A percentile compares a stretch with the other conserved stretches of the same genome.
Evolutionary conservation across 352 stramenopile genomes (phyloP).

Genomic region (Phytophthora megakarya): DNA sequence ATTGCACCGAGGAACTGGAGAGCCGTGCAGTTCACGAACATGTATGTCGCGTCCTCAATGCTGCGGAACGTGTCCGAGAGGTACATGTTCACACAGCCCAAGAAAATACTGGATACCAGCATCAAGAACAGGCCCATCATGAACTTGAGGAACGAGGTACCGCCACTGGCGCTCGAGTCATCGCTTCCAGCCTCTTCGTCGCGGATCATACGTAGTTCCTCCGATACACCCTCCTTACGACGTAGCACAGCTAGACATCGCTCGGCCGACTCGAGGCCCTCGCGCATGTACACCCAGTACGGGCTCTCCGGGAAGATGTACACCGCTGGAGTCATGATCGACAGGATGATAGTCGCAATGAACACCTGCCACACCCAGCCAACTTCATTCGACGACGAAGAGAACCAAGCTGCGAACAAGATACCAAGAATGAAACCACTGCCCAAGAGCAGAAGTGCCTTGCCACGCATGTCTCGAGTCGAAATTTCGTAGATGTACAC

Average conservation of each 20-base stretch:
- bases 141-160: slow-evolving; percentile 64
- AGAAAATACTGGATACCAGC: slow-evolving; percentile 68
- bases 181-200: slow-evolving; percentile 63
- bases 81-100: slow-evolving; percentile 78
- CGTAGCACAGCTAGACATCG: slow-evolving; percentile 71
- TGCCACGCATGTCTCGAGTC: slow-evolving; percentile 82
- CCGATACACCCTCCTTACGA: slow-evolving; percentile 74
- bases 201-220: slow-evolving; percentile 80
- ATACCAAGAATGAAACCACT: slow-evolving; percentile 74
- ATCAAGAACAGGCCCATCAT: slow-evolving; percentile 68
- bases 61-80: slow-evolving; percentile 61
- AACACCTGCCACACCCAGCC: slow-evolving; percentile 89
- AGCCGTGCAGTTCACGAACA: slow-evolving; percentile 78
- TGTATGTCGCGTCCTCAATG: slow-evolving; percentile 70
- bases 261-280: slow-evolving; percentile 77
- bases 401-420: slow-evolving; percentile 69
- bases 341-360: slow-evolving; percentile 75
- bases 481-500: slow-evolving; percentile 90
- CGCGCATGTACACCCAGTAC: slow-evolving; percentile 84
- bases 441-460: slow-evolving; percentile 75
- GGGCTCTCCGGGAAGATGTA: slow-evolving; percentile 88
- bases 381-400: slow-evolving; percentile 68
- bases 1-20: slow-evolving; percentile 75
- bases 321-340: slow-evolving; percentile 77
- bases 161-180: slow-evolving; percentile 34